Conservation (phyloP, 495 filamentous ascomycete genomes). For the Daldinia concentrica region DNA sequence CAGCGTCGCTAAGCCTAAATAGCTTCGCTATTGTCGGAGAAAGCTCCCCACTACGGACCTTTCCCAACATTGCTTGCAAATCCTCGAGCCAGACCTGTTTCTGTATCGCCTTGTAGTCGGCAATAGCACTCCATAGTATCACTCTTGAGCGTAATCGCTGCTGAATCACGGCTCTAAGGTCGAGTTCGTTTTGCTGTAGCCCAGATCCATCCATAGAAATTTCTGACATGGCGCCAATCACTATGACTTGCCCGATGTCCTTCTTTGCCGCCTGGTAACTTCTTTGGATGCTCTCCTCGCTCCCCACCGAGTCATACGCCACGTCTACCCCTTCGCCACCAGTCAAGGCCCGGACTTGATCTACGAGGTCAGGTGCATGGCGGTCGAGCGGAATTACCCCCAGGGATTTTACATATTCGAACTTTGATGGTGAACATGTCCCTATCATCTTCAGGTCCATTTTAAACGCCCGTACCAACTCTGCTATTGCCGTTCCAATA, state of each 20-base stretch:
- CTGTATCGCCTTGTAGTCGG: background rate
- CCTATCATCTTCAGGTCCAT: slow-evolving; percentile 3
- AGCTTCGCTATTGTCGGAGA: background rate
- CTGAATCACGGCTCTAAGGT: background rate
- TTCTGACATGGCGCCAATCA: background rate
- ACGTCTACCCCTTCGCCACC: background rate
- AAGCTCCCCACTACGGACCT: background rate
- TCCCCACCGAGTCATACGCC: background rate
- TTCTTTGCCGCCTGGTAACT: background rate
- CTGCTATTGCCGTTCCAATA: slow-evolving; percentile 2
- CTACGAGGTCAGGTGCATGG: background rate
- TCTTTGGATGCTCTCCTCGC: background rate
- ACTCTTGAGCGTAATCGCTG: background rate
- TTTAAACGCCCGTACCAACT: background rate
- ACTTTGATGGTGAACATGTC: slow-evolving; percentile 1
- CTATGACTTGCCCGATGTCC: background rate
- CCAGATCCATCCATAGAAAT: background rate
- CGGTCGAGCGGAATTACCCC: background rate
- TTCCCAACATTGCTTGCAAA: background rate
- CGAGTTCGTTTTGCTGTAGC: background rate
- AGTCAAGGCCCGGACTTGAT: background rate
- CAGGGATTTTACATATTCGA: slow-evolving; percentile 12
- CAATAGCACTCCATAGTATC: background rate
- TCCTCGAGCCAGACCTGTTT: background rate
- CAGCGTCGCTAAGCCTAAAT: background rate